A percentile compares a stretch with the other conserved stretches of the same genome.
Evolutionary conservation across 2,329 filamentous ascomycete genomes (phyloP).

Genomic region (Lizonia empirigonia): DNA sequence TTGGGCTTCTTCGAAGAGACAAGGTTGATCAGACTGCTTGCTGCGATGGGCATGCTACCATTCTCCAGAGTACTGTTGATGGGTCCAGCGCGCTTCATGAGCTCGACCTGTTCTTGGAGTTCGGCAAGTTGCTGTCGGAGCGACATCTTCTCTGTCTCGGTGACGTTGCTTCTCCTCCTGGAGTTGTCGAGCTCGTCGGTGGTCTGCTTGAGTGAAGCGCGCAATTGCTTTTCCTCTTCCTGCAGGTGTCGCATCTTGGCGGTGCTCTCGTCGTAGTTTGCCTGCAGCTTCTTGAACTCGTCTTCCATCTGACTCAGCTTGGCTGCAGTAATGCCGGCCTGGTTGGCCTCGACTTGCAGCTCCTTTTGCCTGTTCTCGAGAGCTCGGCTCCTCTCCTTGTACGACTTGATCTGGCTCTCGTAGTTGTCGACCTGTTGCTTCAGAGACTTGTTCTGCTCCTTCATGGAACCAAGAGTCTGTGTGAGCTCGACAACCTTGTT

Average conservation of each 20-base stretch:
- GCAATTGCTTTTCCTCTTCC: constrained; percentile 86
- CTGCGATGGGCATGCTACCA: constrained; percentile 58
- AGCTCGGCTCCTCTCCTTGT: constrained; percentile 89
- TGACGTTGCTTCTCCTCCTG: constrained; percentile 73
- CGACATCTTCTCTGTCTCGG: constrained; percentile 83
- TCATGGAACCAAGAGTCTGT: constrained; percentile 88
- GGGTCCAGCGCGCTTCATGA: constrained; percentile 78
- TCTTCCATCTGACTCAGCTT: constrained; percentile 90
- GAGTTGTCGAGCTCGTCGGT: constrained; percentile 81
- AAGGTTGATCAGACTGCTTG: constrained; percentile 89
- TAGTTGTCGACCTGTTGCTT: constrained; percentile 91
- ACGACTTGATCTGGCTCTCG: constrained; percentile 93
- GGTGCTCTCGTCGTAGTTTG: constrained; percentile 86
- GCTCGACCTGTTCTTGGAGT: constrained; percentile 88
- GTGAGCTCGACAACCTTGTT: constrained; percentile 99
- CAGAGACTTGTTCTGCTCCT: constrained; percentile 90
- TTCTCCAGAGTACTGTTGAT: constrained; percentile 70
- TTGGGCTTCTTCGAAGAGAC: constrained; percentile 98
- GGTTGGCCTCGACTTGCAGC: constrained; percentile 93
- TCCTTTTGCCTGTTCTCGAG: constrained; percentile 91
- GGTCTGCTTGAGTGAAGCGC: constrained; percentile 79
- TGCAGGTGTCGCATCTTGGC: constrained; percentile 92
- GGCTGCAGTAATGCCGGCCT: constrained; percentile 93
- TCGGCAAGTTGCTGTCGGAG: constrained; percentile 88
- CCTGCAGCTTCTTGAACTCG: constrained; percentile 90